These are phyloP conservation scores for Pseudogymnoascus sp. DNA, from an alignment of 2,329 filamentous ascomycete genomes.

Conservation along the genomic window DNA sequence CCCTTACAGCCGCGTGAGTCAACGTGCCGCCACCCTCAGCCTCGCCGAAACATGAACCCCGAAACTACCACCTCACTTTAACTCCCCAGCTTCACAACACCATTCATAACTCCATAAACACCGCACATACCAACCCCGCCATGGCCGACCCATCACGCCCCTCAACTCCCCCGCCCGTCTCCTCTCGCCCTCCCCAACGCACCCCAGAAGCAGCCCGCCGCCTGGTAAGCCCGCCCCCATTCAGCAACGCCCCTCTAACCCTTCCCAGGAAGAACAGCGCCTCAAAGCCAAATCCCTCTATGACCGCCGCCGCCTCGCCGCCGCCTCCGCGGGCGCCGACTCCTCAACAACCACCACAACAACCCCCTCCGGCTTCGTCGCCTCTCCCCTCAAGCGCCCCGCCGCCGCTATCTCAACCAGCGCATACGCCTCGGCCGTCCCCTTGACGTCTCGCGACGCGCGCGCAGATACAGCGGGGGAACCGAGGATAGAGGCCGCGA, in stretches of 20 bases:
- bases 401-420: slow-evolving; percentile 55
- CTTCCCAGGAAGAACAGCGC: slow-evolving; percentile 71
- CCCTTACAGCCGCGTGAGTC: slow-evolving; percentile 1
- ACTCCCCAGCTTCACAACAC: slow-evolving; percentile 13
- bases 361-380: slow-evolving; percentile 62
- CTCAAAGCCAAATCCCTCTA: slow-evolving; percentile 63
- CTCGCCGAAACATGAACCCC: slow-evolving; percentile 3
- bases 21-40: background rate
- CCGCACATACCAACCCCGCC: background rate
- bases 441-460: slow-evolving; percentile 63
- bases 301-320: slow-evolving; percentile 8
- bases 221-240: background rate
- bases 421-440: slow-evolving; percentile 29
- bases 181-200: background rate
- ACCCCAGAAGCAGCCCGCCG: background rate
- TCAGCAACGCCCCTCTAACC: background rate
- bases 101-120: background rate
- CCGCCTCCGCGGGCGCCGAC: slow-evolving; percentile 23
- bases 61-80: background rate
- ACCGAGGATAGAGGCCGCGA: slow-evolving; percentile 48
- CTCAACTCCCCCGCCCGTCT: background rate
- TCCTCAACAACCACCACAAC: slow-evolving; percentile 36
- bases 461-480: slow-evolving; percentile 33
- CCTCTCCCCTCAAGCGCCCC: slow-evolving; percentile 63
- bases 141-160: background rate